Conservation (phyloP, 2,329 filamentous ascomycete genomes). For the Anisogramma anomala region DNA sequence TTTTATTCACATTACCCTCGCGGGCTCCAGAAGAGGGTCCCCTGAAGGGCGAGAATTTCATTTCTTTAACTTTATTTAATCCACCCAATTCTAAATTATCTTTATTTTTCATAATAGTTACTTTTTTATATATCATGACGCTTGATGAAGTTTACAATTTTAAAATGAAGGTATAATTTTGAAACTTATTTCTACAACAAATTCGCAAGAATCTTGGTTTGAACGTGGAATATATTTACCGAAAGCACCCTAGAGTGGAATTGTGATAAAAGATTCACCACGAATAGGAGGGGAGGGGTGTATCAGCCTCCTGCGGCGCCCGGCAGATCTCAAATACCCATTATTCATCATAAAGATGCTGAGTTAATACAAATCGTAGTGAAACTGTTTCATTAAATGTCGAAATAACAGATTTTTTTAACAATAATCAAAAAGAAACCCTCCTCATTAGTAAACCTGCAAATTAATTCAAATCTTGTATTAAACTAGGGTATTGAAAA, state of each 20-base stretch:
- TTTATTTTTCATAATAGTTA: background rate
- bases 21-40: too few species aligned
- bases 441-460: background rate
- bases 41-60: too few species aligned
- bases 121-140: background rate
- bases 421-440: background rate
- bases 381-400: background rate
- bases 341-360: background rate
- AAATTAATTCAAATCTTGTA: background rate
- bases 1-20: background rate
- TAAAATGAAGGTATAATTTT: background rate
- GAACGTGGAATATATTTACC: background rate
- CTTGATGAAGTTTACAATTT: background rate
- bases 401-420: slow-evolving; percentile 2
- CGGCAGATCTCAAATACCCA: too few species aligned
- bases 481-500: background rate
- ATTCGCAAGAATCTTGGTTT: background rate
- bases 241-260: background rate
- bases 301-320: too few species aligned
- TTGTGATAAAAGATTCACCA: background rate
- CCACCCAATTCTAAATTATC: background rate
- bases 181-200: background rate
- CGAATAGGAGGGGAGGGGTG: too few species aligned
- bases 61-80: background rate
- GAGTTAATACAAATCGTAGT: background rate